Conservation (phyloP, 179 eudicot species). For the Drosera spatulata region DNA sequence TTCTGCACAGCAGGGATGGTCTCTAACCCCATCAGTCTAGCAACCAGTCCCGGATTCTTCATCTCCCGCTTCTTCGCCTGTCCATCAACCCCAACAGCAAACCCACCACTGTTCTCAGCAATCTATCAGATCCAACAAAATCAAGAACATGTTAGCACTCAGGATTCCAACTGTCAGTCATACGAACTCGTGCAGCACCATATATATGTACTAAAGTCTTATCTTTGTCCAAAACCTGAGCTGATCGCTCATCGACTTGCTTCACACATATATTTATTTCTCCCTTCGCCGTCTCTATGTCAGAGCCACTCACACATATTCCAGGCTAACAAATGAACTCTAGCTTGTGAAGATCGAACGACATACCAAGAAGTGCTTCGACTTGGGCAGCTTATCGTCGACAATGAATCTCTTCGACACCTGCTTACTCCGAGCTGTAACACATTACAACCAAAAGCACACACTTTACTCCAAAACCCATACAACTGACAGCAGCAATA, state of each 20-base stretch:
- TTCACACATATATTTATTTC: too few relatives aligned
- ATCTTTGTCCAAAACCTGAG: too few relatives aligned
- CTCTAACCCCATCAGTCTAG: constrained; percentile 96
- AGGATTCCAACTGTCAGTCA: too few relatives aligned
- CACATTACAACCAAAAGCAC: neutral
- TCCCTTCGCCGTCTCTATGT: too few relatives aligned
- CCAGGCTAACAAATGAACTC: neutral
- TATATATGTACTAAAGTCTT: neutral
- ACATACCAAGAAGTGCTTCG: constrained; percentile 69
- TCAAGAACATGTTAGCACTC: neutral
- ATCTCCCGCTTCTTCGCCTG: constrained; percentile 29
- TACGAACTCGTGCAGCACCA: neutral
- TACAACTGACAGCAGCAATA: too few relatives aligned
- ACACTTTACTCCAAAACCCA: neutral
- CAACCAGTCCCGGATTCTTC: constrained; percentile 75
- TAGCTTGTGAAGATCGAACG: neutral
- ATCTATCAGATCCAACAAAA: constrained; percentile 29
- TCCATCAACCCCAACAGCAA: constrained; percentile 43
- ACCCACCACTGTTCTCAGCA: constrained; percentile 66
- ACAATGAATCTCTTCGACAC: constrained; percentile 65
- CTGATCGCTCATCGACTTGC: too few relatives aligned
- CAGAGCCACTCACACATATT: too few relatives aligned
- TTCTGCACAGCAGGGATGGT: constrained; percentile 49
- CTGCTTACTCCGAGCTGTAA: constrained; percentile 51
- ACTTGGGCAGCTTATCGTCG: constrained; percentile 59